These are phyloP conservation scores for Leccinum glutinopallens DNA, from an alignment of 1,284 basidiomycete species.

Conservation along the genomic window DNA sequence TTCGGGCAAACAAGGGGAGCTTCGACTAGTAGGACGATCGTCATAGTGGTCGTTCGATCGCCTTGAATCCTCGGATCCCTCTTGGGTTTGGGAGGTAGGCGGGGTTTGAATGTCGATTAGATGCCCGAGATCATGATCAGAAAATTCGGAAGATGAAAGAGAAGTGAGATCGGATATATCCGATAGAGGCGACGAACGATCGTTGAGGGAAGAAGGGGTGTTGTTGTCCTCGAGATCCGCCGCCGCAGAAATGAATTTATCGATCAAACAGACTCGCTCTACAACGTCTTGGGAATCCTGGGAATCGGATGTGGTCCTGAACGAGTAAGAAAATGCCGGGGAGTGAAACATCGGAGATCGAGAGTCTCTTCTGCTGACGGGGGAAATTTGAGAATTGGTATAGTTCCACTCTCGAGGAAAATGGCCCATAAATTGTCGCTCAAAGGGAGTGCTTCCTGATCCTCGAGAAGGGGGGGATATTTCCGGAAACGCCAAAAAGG, in stretches of 20 bases:
- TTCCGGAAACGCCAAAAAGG: slow-evolving; percentile 23
- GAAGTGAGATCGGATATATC: slow-evolving; percentile 34
- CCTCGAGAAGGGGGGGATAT: slow-evolving; percentile 34
- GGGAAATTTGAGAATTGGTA: slow-evolving; percentile 25
- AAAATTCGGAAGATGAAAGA: slow-evolving; percentile 28
- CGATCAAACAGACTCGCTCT: slow-evolving; percentile 30
- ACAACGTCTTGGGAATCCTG: slow-evolving; percentile 13
- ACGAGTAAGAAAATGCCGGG: slow-evolving; percentile 9
- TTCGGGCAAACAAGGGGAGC: slow-evolving; percentile 5
- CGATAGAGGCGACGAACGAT: slow-evolving; percentile 27
- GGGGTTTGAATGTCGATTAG: slow-evolving; percentile 17
- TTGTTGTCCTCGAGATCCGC: slow-evolving; percentile 13
- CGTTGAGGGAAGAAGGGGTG: not conserved
- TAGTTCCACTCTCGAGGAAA: slow-evolving; percentile 24
- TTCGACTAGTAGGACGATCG: not conserved
- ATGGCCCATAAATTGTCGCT: slow-evolving; percentile 30
- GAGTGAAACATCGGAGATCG: slow-evolving; percentile 10
- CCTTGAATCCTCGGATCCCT: slow-evolving; percentile 1
- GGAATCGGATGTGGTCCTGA: slow-evolving; percentile 1
- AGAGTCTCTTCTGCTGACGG: slow-evolving; percentile 23
- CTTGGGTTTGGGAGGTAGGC: slow-evolving; percentile 24
- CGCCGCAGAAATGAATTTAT: slow-evolving; percentile 35
- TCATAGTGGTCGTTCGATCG: not conserved
- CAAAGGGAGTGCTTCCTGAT: slow-evolving; percentile 32
- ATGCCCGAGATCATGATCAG: slow-evolving; percentile 6